Percentiles rank a stretch among this genome's conserved stretches.
Evolutionary conservation across 1,139 yeast genomes (phyloP).

Genomic region (Yamadazyma diddensiae): DNA sequence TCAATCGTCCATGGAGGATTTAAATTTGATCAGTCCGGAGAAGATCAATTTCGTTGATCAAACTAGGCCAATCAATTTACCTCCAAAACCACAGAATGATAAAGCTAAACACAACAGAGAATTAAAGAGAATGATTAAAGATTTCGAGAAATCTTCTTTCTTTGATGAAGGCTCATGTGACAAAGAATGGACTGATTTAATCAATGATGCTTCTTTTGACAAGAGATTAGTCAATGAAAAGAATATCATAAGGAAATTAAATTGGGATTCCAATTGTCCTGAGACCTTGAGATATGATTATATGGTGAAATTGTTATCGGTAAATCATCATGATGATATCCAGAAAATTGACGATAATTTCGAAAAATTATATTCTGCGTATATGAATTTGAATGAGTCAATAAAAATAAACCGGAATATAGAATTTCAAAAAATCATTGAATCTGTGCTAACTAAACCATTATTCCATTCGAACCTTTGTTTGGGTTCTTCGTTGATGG

Average conservation of each 20-base stretch:
- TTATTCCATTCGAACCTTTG: slow-evolving; percentile 25
- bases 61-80: slow-evolving; percentile 45
- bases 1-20: slow-evolving; percentile 43
- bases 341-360: slow-evolving; percentile 14
- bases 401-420: slow-evolving; percentile 30
- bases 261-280: slow-evolving; percentile 41
- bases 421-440: slow-evolving; percentile 32
- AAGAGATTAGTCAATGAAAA: slow-evolving; percentile 30
- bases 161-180: slow-evolving; percentile 22
- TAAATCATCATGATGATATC: slow-evolving; percentile 5
- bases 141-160: slow-evolving; percentile 25
- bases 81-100: slow-evolving; percentile 38
- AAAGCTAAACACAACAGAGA: slow-evolving; percentile 39
- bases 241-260: slow-evolving; percentile 29
- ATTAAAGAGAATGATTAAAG: slow-evolving; percentile 31
- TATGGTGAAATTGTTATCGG: slow-evolving; percentile 23
- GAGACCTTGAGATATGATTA: slow-evolving; percentile 26
- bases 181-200: slow-evolving; percentile 24
- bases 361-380: slow-evolving; percentile 20
- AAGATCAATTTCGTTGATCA: slow-evolving; percentile 40
- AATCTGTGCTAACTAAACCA: slow-evolving; percentile 27
- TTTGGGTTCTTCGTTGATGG: slow-evolving; percentile 13
- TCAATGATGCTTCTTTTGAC: slow-evolving; percentile 20
- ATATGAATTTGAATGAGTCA: slow-evolving; percentile 23
- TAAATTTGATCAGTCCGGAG: slow-evolving; percentile 40